phyloP scores from a whole-genome alignment of 2,329 filamentous ascomycete species.

The Acephala macrosclerotiorum region DNA sequence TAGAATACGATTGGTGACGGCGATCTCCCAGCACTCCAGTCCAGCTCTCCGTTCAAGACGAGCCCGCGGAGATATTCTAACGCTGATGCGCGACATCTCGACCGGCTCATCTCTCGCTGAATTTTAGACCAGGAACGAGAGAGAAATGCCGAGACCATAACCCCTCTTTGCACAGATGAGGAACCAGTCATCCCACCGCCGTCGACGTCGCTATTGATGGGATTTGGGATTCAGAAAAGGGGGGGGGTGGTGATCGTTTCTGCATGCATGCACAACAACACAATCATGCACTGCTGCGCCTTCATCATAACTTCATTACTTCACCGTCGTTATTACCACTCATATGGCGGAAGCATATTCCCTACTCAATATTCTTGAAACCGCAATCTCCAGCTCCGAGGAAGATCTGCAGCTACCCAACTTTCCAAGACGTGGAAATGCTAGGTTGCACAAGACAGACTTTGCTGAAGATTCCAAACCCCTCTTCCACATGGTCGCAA shows the following conservation, averaged over 20 bases:
- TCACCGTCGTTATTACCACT: not conserved
- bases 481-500: not conserved
- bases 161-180: conserved; percentile 6
- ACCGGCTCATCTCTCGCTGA: conserved; percentile 9
- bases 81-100: conserved; percentile 7
- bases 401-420: conserved; percentile 5
- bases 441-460: not conserved
- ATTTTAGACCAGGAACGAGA: not conserved
- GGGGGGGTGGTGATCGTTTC: not conserved
- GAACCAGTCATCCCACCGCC: not conserved
- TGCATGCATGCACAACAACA: not conserved
- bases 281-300: not conserved
- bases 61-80: conserved; percentile 8
- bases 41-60: not conserved
- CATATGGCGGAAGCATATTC: not conserved
- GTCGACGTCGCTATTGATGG: not conserved
- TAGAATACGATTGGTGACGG: not conserved
- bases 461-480: not conserved
- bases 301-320: not conserved
- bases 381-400: not conserved
- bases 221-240: not conserved
- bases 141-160: not conserved
- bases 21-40: not conserved
- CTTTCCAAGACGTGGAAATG: not conserved
- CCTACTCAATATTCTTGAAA: conserved; percentile 1